phyloP scores from a whole-genome alignment of 768 basidiomycete species.

The Lentinula aciculospora region DNA sequence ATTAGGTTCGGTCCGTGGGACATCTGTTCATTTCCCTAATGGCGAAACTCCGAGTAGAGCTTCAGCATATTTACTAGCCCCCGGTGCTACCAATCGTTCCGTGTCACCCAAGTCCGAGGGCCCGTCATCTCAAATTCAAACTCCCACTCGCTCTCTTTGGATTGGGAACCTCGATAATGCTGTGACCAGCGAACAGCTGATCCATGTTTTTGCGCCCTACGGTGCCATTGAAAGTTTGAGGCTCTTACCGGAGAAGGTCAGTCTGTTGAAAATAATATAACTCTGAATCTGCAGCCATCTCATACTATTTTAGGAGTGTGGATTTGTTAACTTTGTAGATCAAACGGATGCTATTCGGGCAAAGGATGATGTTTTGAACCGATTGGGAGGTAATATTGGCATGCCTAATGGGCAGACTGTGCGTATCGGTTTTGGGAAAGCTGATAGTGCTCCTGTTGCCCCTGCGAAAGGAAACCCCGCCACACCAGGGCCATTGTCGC shows the following conservation, averaged over 20 bases:
- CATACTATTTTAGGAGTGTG: conserved; percentile 70
- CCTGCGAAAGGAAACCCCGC: conserved; percentile 73
- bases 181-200: conserved; percentile 90
- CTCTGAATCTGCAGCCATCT: not conserved
- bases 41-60: conserved; percentile 49
- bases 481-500: conserved; percentile 61
- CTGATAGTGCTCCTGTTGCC: conserved; percentile 91
- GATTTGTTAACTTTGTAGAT: conserved; percentile 98
- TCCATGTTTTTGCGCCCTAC: conserved; percentile 93
- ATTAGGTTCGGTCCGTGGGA: conserved; percentile 35
- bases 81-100: conserved; percentile 65
- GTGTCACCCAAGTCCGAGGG: conserved; percentile 78
- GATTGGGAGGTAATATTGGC: conserved; percentile 89
- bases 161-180: conserved; percentile 96
- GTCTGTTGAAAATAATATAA: conserved; percentile 11
- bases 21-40: conserved; percentile 68
- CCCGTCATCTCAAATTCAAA: conserved; percentile 72
- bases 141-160: conserved; percentile 95
- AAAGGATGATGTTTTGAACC: conserved; percentile 95
- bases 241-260: conserved; percentile 93
- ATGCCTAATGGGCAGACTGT: conserved; percentile 96
- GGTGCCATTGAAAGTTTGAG: conserved; percentile 95
- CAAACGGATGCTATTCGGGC: conserved; percentile 94
- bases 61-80: conserved; percentile 64
- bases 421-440: conserved; percentile 97